A percentile compares a stretch with the other conserved stretches of the same genome.
phyloP scores from a whole-genome alignment of 1,284 basidiomycete genomes.

The Microbotryum silenes-acaulis region DNA sequence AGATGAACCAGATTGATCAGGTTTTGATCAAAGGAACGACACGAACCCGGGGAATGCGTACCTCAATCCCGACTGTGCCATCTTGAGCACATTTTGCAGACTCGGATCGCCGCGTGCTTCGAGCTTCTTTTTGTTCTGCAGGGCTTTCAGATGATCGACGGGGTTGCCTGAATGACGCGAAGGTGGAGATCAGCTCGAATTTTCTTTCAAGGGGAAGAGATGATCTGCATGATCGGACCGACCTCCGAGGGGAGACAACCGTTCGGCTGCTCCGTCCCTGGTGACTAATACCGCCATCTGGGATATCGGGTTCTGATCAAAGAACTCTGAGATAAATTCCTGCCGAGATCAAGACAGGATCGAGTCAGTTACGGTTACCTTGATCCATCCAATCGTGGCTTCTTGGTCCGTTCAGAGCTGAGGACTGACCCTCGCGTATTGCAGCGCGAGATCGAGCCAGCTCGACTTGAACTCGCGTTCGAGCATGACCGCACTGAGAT shows the following conservation, averaged over 20 bases:
- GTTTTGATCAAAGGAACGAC: neutral
- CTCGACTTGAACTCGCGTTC: constrained; percentile 94
- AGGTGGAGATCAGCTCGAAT: too few species aligned
- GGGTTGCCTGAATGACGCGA: constrained; percentile 63
- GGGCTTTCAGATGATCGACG: constrained; percentile 77
- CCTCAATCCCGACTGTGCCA: constrained; percentile 87
- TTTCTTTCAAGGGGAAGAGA: neutral
- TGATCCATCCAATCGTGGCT: neutral
- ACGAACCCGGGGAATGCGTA: constrained; percentile 35
- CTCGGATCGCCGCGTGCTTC: constrained; percentile 89
- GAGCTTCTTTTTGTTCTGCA: constrained; percentile 78
- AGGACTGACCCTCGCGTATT: constrained; percentile 57
- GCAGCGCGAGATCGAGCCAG: constrained; percentile 77
- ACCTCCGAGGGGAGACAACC: constrained; percentile 83
- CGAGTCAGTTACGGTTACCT: neutral
- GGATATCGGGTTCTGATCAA: constrained; percentile 98
- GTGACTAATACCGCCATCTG: constrained; percentile 91
- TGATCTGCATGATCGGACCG: constrained; percentile 31
- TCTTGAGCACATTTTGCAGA: constrained; percentile 91
- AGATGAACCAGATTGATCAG: neutral
- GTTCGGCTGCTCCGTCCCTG: constrained; percentile 77
- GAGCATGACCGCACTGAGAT: constrained; percentile 83
- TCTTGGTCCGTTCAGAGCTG: neutral
- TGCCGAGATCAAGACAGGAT: neutral
- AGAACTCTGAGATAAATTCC: constrained; percentile 92